phyloP scores from a whole-genome alignment of 192 early-diverging fungal species.

The Chytriomyces sp. region DNA sequence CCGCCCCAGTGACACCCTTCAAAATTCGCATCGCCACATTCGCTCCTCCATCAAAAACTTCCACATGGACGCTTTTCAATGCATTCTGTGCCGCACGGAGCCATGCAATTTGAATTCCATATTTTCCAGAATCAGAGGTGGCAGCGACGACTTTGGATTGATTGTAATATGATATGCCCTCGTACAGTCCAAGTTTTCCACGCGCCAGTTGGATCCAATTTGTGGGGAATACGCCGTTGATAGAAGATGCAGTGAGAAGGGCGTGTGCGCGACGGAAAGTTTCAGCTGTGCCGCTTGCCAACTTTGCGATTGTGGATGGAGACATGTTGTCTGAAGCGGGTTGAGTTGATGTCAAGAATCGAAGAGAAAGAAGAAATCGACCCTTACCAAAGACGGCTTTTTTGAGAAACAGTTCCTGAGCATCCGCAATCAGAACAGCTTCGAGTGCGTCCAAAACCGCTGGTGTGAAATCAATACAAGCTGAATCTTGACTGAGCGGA shows the following conservation, averaged over 20 bases:
- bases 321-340: background rate
- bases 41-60: background rate
- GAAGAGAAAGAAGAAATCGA: background rate
- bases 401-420: background rate
- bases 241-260: background rate
- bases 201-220: background rate
- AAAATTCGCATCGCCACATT: background rate
- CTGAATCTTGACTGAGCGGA: background rate
- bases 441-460: background rate
- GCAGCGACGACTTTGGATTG: background rate
- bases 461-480: background rate
- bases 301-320: background rate
- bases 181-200: background rate
- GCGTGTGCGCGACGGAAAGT: background rate
- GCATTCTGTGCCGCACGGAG: background rate
- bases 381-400: background rate
- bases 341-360: background rate
- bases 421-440: background rate
- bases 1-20: background rate
- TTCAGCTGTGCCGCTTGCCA: background rate
- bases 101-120: background rate
- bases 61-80: background rate
- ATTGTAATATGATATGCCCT: conserved; percentile 2
- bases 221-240: background rate
- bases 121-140: background rate